These are phyloP conservation scores for Aspergillus udagawae DNA, from an alignment of 2,329 filamentous ascomycete genomes.

Conservation along the genomic window DNA sequence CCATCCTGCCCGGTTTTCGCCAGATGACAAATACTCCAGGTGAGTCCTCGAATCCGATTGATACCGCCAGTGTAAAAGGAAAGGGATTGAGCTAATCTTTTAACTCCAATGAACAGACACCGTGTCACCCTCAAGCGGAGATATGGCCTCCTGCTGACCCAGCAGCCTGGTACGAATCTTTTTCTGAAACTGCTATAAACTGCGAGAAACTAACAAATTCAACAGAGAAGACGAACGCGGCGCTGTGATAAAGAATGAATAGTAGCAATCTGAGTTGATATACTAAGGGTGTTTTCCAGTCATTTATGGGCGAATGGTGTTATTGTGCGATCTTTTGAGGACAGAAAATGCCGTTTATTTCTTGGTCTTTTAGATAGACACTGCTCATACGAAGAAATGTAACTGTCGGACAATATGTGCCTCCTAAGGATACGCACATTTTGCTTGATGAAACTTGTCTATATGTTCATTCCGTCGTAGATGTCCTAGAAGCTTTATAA, in stretches of 20 bases:
- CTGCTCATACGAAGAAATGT: background rate
- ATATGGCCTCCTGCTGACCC: slow-evolving; percentile 81
- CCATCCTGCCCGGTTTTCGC: slow-evolving; percentile 92
- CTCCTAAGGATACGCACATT: background rate
- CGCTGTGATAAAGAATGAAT: slow-evolving; percentile 26
- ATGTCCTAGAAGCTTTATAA: slow-evolving; percentile 9
- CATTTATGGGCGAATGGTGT: slow-evolving; percentile 38
- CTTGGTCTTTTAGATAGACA: slow-evolving; percentile 4
- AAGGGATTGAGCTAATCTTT: slow-evolving; percentile 2
- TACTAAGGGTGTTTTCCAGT: slow-evolving; percentile 23
- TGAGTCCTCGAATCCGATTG: slow-evolving; percentile 29
- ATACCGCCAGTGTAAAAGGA: background rate
- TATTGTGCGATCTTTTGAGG: slow-evolving; percentile 28
- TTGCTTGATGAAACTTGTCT: background rate
- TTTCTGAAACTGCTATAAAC: background rate
- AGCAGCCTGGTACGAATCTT: slow-evolving; percentile 54
- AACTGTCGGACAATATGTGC: background rate
- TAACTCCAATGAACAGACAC: slow-evolving; percentile 54
- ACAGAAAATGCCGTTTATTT: slow-evolving; percentile 18
- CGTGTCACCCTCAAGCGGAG: slow-evolving; percentile 92
- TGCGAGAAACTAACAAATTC: slow-evolving; percentile 5
- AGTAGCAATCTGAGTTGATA: slow-evolving; percentile 15
- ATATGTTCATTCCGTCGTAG: slow-evolving; percentile 2
- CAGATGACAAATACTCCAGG: slow-evolving; percentile 96
- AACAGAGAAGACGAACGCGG: slow-evolving; percentile 26